Evolutionary conservation across 2,329 filamentous ascomycete genomes (phyloP).

Genomic region (Aspergillus intermedius): DNA sequence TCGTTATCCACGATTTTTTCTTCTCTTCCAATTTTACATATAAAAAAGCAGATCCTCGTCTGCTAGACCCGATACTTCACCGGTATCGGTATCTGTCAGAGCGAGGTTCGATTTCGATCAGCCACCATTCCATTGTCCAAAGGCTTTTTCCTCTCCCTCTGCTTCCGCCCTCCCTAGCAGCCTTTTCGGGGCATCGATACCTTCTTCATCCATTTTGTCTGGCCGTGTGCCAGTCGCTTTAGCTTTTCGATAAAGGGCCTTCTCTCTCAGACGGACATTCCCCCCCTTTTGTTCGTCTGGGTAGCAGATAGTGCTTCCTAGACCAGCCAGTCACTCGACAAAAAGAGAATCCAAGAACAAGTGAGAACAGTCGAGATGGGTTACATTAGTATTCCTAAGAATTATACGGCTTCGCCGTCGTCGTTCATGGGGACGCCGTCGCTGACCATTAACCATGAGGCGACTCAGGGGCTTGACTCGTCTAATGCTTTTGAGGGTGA

Average conservation of each 20-base stretch:
- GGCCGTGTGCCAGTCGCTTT: conserved; percentile 67
- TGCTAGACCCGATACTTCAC: conserved; percentile 78
- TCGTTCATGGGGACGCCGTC: conserved; percentile 72
- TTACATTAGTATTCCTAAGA: conserved; percentile 68
- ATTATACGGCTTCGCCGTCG: conserved; percentile 77
- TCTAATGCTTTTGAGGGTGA: conserved; percentile 90
- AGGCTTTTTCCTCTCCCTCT: conserved; percentile 68
- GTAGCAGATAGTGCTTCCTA: conserved; percentile 93
- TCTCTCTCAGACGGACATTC: conserved; percentile 89
- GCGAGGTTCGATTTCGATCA: conserved; percentile 52
- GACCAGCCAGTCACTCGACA: conserved; percentile 25
- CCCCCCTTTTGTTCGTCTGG: conserved; percentile 79
- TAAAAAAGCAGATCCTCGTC: conserved; percentile 58
- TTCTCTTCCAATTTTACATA: conserved; percentile 9
- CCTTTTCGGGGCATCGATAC: conserved; percentile 49
- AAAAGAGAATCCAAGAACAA: not conserved
- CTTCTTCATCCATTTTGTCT: conserved; percentile 61
- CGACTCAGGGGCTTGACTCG: conserved; percentile 86
- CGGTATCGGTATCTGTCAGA: conserved; percentile 77
- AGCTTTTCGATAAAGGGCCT: conserved; percentile 69
- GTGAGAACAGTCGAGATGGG: conserved; percentile 63
- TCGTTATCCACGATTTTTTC: conserved; percentile 3
- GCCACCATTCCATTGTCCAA: conserved; percentile 84
- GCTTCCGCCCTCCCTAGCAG: conserved; percentile 79
- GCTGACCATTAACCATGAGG: conserved; percentile 94